phyloP scores from a whole-genome alignment of 1,284 basidiomycete genomes.

The Puccinia horiana region DNA sequence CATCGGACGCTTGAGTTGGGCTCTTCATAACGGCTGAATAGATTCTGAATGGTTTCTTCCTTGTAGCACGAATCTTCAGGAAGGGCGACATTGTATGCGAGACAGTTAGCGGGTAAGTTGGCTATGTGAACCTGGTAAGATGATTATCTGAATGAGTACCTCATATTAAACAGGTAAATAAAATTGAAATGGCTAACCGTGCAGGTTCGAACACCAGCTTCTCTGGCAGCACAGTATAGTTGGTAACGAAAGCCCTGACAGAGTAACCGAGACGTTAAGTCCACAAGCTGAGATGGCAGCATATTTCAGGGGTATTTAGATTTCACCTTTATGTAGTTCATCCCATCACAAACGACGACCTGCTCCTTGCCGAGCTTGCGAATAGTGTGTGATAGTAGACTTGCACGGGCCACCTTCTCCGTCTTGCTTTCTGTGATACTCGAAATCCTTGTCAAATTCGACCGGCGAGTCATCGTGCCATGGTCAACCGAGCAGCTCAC shows the following conservation, averaged over 20 bases:
- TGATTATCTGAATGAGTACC: not conserved
- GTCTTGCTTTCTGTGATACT: slow-evolving; percentile 40
- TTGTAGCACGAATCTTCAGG: slow-evolving; percentile 24
- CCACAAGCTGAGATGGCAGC: not conserved
- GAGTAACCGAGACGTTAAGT: not conserved
- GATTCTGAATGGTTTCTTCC: slow-evolving; percentile 34
- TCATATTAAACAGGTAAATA: not conserved
- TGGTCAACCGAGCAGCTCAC: slow-evolving; percentile 9
- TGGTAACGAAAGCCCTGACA: slow-evolving; percentile 46
- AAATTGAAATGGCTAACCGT: slow-evolving; percentile 11
- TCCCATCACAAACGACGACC: slow-evolving; percentile 41
- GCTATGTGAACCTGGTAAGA: slow-evolving; percentile 42
- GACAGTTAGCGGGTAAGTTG: slow-evolving; percentile 26
- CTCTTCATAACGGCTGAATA: slow-evolving; percentile 43
- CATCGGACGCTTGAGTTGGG: slow-evolving; percentile 32
- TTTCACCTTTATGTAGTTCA: slow-evolving; percentile 48
- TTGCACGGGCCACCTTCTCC: slow-evolving; percentile 31
- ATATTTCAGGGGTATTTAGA: not conserved
- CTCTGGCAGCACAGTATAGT: slow-evolving; percentile 46
- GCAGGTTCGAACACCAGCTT: slow-evolving; percentile 35
- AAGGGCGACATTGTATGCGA: slow-evolving; percentile 31
- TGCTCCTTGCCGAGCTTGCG: slow-evolving; percentile 32
- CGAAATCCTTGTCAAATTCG: slow-evolving; percentile 10
- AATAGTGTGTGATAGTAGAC: slow-evolving; percentile 37
- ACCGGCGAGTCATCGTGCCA: not conserved